Evolutionary conservation across 202 grass and related monocot species (phyloP).

Genomic region (Schoenoplectus triqueter): DNA sequence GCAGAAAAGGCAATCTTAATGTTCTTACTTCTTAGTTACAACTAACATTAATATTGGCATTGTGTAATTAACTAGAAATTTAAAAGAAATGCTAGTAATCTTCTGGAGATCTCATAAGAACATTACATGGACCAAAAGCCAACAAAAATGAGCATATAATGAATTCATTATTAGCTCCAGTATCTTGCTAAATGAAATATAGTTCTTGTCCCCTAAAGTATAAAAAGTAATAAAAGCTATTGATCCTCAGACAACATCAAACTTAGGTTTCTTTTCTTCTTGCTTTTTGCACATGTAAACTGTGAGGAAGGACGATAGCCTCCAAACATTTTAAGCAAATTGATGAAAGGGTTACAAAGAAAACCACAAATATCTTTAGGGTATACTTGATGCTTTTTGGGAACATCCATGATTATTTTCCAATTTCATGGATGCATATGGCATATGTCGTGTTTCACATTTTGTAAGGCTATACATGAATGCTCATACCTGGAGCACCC

Average conservation of each 20-base stretch:
- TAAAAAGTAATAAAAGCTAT: not conserved
- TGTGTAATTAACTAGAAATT: constrained; percentile 2
- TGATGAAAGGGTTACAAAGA: too few relatives aligned
- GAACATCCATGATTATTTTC: not conserved
- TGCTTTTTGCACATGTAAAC: constrained; percentile 3
- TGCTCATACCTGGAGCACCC: constrained; percentile 74
- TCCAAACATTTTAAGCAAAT: too few relatives aligned
- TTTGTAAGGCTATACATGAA: not conserved
- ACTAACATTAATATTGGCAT: not conserved
- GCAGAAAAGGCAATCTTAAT: constrained; percentile 1
- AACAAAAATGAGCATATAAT: not conserved
- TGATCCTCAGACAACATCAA: not conserved
- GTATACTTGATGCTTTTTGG: not conserved
- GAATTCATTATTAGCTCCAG: not conserved
- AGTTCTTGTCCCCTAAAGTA: not conserved
- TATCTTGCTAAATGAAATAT: not conserved
- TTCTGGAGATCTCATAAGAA: not conserved
- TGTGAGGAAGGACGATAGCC: too few relatives aligned
- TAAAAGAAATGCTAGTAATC: constrained; percentile 11
- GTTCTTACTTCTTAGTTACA: not conserved
- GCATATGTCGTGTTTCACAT: not conserved
- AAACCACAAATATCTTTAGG: too few relatives aligned
- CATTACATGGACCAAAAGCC: not conserved
- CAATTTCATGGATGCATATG: not conserved
- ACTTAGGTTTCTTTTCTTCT: not conserved